A percentile compares a stretch with the other conserved stretches of the same genome.
Evolutionary conservation across 2,329 filamentous ascomycete genomes (phyloP).

Genomic region (Pezicula carpinea): DNA sequence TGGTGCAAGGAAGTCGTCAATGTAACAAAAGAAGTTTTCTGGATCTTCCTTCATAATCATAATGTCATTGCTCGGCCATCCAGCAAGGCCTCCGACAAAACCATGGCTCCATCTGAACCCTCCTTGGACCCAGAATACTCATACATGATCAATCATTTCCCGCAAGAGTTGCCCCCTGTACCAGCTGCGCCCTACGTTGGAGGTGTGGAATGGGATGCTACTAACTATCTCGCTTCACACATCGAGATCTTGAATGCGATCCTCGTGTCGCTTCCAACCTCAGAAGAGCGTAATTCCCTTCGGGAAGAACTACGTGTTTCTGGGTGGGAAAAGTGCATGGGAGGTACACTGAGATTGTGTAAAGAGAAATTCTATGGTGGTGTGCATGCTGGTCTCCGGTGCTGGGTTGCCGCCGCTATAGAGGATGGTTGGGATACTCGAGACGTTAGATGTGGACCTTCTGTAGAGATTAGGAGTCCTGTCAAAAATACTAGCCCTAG

Average conservation of each 20-base stretch:
- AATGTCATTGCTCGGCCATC: constrained; percentile 72
- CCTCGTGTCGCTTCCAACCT: constrained; percentile 71
- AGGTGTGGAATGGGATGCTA: constrained; percentile 97
- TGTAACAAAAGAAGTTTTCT: constrained; percentile 97
- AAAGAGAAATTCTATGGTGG: constrained; percentile 97
- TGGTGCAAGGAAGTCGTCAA: constrained; percentile 92
- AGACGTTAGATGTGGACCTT: constrained; percentile 72
- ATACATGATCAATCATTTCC: constrained; percentile 72
- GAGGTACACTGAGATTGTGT: constrained; percentile 77
- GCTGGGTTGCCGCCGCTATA: constrained; percentile 82
- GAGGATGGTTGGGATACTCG: constrained; percentile 86
- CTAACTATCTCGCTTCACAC: constrained; percentile 90
- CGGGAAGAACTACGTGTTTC: constrained; percentile 75
- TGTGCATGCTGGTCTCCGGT: constrained; percentile 82
- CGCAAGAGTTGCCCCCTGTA: constrained; percentile 80
- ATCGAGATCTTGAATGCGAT: constrained; percentile 91
- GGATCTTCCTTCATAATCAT: constrained; percentile 95
- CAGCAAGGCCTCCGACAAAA: constrained; percentile 2
- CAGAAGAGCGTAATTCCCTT: constrained; percentile 67
- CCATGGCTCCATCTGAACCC: constrained; percentile 30
- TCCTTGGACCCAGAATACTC: constrained; percentile 40
- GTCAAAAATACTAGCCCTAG: constrained; percentile 36
- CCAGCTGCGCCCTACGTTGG: constrained; percentile 94
- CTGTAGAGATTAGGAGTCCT: constrained; percentile 23
- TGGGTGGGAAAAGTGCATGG: constrained; percentile 89